A percentile compares a stretch with the other conserved stretches of the same genome.
Evolutionary conservation across 2,329 filamentous ascomycete genomes (phyloP).

Genomic region (Talaromyces sp.): DNA sequence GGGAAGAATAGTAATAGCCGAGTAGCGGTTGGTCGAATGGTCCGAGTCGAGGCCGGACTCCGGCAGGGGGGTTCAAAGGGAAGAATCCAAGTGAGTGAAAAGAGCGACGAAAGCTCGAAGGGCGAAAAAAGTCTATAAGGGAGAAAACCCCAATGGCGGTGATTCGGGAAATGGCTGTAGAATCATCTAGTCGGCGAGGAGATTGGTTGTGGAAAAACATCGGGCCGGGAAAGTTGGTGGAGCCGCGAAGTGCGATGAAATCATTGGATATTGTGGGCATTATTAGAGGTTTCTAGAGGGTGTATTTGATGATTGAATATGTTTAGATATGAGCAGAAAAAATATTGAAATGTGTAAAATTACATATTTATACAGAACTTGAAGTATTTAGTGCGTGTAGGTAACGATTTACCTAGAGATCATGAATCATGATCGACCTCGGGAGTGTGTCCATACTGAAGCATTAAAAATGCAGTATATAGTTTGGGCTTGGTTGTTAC

Average conservation of each 20-base stretch:
- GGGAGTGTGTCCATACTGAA: too few relatives aligned
- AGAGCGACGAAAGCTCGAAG: background rate
- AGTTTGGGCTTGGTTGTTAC: too few relatives aligned
- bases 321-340: too few relatives aligned
- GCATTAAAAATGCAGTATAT: too few relatives aligned
- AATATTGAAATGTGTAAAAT: too few relatives aligned
- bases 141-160: slow-evolving; percentile 1
- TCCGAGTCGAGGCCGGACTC: slow-evolving; percentile 5
- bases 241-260: background rate
- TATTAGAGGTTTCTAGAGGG: background rate
- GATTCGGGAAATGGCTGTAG: background rate
- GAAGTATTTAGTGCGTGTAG: too few relatives aligned
- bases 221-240: background rate
- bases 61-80: background rate
- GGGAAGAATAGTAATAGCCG: slow-evolving; percentile 22
- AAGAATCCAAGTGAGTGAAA: background rate
- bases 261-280: background rate
- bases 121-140: slow-evolving; percentile 10
- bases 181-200: slow-evolving; percentile 4
- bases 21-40: slow-evolving; percentile 14
- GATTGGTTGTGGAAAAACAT: slow-evolving; percentile 2
- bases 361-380: too few relatives aligned
- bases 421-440: too few relatives aligned
- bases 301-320: too few relatives aligned
- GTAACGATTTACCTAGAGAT: too few relatives aligned